Evolutionary conservation across 2,329 filamentous ascomycete species (phyloP), one percentile per base, ranked within the genome.

Genomic region (Microcera coccophila): DNA sequence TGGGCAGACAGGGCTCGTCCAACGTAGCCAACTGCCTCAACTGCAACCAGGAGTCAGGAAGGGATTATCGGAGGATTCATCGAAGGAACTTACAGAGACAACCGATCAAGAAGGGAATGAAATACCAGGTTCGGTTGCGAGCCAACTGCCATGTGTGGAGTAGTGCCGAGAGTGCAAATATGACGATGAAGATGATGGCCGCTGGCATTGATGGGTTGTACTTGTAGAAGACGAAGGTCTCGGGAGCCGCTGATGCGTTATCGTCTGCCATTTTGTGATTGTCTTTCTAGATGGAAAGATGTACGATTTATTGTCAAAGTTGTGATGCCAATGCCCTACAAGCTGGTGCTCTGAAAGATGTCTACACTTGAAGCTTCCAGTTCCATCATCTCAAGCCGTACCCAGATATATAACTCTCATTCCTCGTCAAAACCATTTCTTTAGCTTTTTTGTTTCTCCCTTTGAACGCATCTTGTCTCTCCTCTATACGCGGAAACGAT

Each of bases 21-120:
- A 24, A 75, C 53, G 52, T 78, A 80, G 9, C 60, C 60, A 29
- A 62, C 37, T 4, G 52, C 42, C 40, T 63, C 58, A 10, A 63
- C 61, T 62, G 7, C 3, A 29, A 12, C 14, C 5, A 1, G 8
- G n/a, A 45, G 12, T 42, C 42, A n/a, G 18, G 15, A 16, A 24
- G 2, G 11, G 20, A 20, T 22, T 11, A 4, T 16, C 9, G 3
- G 1, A 3, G 3, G 10, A 19, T 3, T 4, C 8, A 18, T 4
- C 3, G 3, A 17, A 9, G 3, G 3, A 12, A 51, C 64, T 51
- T 66, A 77, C 74, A 74, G n/a, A 71, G 45, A 34, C 73, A 73
- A n/a, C 76, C 76, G 18, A 79, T 61, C 3, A 73, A 51, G 31
- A 79, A 72, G 0, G 76, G 71, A 3, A 74, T 71, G 50, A 76